These are phyloP conservation scores for Colletotrichum nymphaeae DNA, from an alignment of 2,329 filamentous ascomycete genomes.

Conservation along the genomic window DNA sequence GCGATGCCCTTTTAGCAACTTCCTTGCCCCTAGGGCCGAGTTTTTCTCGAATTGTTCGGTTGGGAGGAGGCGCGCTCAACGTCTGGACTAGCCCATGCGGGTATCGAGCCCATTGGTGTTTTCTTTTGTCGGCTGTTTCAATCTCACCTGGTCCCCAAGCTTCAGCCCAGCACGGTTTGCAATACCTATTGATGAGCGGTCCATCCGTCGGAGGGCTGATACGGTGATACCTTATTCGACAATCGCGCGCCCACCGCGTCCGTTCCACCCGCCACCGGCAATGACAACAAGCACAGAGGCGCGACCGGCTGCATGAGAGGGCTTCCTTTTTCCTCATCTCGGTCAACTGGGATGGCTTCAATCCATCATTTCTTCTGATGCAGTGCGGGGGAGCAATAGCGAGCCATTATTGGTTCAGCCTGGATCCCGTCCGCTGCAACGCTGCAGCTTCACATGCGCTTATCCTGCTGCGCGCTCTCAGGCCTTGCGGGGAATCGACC, in stretches of 20 bases:
- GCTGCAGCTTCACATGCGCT: slow-evolving; percentile 9
- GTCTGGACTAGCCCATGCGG: slow-evolving; percentile 5
- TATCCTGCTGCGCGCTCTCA: slow-evolving; percentile 10
- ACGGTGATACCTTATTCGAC: background rate
- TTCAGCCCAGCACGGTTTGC: background rate
- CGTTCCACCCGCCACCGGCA: background rate
- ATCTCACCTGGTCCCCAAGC: background rate
- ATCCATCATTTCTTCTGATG: slow-evolving; percentile 9
- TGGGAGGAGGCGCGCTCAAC: background rate
- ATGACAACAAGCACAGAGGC: slow-evolving; percentile 12
- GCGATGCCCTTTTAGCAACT: slow-evolving; percentile 13
- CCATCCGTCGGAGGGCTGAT: background rate
- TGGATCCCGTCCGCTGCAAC: slow-evolving; percentile 20
- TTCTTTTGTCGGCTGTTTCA: slow-evolving; percentile 28
- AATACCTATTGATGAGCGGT: background rate
- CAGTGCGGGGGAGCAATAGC: slow-evolving; percentile 18
- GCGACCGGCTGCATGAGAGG: background rate
- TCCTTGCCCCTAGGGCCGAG: slow-evolving; percentile 20
- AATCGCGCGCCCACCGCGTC: slow-evolving; percentile 3
- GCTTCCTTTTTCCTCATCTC: slow-evolving; percentile 11
- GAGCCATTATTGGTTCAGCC: slow-evolving; percentile 10
- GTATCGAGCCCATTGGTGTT: slow-evolving; percentile 16
- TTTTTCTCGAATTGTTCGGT: slow-evolving; percentile 29
- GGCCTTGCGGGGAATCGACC: slow-evolving; percentile 20
- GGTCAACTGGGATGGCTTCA: background rate